Percentiles rank a stretch among this genome's conserved stretches.
phyloP scores from a whole-genome alignment of 2,329 filamentous ascomycete species.

The Escovopsis sp. region DNA sequence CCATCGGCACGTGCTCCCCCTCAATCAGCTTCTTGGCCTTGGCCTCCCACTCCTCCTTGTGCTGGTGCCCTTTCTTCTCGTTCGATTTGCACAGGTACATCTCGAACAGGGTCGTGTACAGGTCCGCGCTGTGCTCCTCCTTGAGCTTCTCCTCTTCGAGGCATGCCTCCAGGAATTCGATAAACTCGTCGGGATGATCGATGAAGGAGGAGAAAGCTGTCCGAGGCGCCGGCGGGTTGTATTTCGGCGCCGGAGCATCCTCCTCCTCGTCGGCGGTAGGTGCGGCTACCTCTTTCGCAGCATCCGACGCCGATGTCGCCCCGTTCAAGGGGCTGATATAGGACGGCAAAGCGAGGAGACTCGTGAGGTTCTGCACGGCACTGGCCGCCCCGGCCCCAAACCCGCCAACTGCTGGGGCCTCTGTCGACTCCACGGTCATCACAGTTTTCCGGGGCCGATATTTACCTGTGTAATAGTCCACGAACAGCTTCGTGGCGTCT shows the following conservation, averaged over 20 bases:
- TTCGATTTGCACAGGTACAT: constrained; percentile 92
- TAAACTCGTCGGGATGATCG: constrained; percentile 83
- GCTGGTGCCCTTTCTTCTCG: constrained; percentile 48
- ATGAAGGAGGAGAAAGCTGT: constrained; percentile 95
- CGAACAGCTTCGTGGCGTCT: constrained; percentile 74
- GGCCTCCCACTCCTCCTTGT: constrained; percentile 70
- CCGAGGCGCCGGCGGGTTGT: constrained; percentile 67
- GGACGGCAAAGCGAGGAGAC: constrained; percentile 63
- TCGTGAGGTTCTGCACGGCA: constrained; percentile 74
- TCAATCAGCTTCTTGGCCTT: constrained; percentile 86
- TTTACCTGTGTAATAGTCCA: constrained; percentile 83
- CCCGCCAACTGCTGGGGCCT: constrained; percentile 24
- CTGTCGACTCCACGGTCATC: constrained; percentile 17
- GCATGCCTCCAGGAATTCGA: constrained; percentile 81
- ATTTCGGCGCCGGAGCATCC: constrained; percentile 36
- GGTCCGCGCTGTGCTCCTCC: constrained; percentile 62
- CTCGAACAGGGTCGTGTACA: constrained; percentile 92
- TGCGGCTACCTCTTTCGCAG: constrained; percentile 35
- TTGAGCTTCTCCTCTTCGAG: constrained; percentile 57
- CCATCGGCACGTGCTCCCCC: constrained; percentile 66
- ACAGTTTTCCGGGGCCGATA: constrained; percentile 60
- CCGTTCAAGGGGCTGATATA: constrained; percentile 19
- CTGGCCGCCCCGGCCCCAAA: constrained; percentile 48
- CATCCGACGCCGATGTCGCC: constrained; percentile 36
- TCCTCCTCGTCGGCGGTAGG: constrained; percentile 37